Base-by-base conservation (phyloP, 805 yeast genomes). In the Suhomyces prunicola region DNA sequence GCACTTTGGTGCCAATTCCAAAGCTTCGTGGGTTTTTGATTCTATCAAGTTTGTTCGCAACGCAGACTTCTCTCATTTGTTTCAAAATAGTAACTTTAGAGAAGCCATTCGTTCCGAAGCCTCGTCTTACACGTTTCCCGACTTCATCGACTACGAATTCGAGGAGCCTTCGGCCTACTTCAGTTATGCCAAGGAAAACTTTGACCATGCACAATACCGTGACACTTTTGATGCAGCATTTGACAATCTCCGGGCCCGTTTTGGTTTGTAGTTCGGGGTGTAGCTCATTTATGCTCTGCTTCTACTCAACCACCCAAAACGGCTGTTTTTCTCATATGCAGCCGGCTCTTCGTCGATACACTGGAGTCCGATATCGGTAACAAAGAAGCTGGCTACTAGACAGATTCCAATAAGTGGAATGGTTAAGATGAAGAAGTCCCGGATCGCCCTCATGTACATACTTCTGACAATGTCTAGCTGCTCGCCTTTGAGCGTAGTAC, bases 391-490 rank as follows among this genome's bases (percentile, higher is more conserved):
- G 17, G 65, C 55, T 6, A 68, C 44, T n/a, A 72, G 57, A 50
- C 75, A 71, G 5, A 72, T 33, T 2, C 62, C 74, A 50, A 72
- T 63, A 44, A 68, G 66, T 6, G 78, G 76, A 48, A 73, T 59
- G 40, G 69, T 62, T 48, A 72, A 55, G 53, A 68, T 70, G 48
- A 72, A 73, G 48, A 68, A 70, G 53, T 71, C 64, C 41, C 59
- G 58, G 41, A 73, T 60, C 5, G 76, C 60, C 17, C 46, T 57
- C 63, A 69, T 69, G 57, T 71, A 73, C 68, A 71, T 67, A 6
- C 45, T 33, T 36, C 57, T 57, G 35, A 71, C 68, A n/a, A 57
- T 49, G 2, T 33, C 45, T 15, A 61, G 39, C 53, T 73, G 74
- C 1, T 45, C 48, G 3, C 47, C 9, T 24, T 53, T 51, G 40